Percentiles rank a stretch among this genome's conserved stretches.
Conservation (phyloP, 2,329 filamentous ascomycete species). For the Xylaria arbuscula region DNA sequence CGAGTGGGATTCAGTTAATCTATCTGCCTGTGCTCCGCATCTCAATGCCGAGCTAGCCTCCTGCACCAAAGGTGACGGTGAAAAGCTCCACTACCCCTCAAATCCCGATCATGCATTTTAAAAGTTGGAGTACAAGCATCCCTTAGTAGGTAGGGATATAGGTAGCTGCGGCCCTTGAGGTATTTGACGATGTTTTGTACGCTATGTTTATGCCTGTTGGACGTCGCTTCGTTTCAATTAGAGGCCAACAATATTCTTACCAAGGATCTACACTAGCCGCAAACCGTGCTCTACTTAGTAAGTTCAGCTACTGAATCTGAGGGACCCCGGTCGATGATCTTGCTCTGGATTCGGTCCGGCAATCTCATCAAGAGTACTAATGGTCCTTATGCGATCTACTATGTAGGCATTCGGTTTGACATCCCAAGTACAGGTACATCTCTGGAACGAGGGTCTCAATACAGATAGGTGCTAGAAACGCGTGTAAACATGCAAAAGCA, state of each 20-base stretch:
- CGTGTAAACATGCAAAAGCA: slow-evolving; percentile 1
- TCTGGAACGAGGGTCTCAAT: no score
- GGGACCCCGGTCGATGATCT: neutral
- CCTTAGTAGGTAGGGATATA: neutral
- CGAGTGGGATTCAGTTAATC: neutral
- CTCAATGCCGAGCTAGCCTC: neutral
- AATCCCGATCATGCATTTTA: neutral
- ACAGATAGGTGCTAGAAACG: neutral
- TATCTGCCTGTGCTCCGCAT: neutral
- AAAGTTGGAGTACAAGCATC: slow-evolving; percentile 6
- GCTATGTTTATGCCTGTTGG: neutral
- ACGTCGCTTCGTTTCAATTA: no score
- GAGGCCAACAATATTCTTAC: neutral
- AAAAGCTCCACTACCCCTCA: slow-evolving; percentile 12
- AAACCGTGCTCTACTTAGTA: neutral
- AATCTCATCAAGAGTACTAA: slow-evolving; percentile 4
- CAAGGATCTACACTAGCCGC: neutral
- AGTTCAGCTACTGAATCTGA: neutral
- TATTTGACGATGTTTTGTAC: neutral
- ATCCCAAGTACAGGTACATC: neutral
- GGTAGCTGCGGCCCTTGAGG: neutral
- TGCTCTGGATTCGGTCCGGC: neutral
- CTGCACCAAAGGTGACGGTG: neutral
- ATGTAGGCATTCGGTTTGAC: neutral
- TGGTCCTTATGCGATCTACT: neutral